Conservation (phyloP, 768 basidiomycete genomes). For the Boletus vinaceobasis region DNA sequence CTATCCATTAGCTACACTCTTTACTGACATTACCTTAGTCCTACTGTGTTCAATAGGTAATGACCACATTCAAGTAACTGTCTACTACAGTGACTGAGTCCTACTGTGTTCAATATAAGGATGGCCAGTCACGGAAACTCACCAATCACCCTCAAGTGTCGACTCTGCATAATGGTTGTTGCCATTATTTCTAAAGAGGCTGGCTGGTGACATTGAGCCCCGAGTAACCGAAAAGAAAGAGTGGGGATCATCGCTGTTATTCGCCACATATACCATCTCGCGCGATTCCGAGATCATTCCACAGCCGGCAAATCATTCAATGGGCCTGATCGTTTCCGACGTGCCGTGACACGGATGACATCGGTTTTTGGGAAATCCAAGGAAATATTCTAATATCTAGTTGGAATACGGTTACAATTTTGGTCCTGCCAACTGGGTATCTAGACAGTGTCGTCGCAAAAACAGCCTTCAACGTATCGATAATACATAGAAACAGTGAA, state of each 20-base stretch:
- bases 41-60: too few relatives aligned
- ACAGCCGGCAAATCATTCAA: background rate
- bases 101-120: too few relatives aligned
- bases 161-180: constrained; percentile 29
- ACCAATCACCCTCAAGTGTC: constrained; percentile 45
- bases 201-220: background rate
- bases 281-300: background rate
- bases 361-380: background rate
- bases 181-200: background rate
- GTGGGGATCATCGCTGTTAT: constrained; percentile 1
- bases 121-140: constrained; percentile 1
- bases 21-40: too few relatives aligned
- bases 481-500: constrained; percentile 14
- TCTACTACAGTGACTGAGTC: too few relatives aligned
- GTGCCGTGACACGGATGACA: background rate
- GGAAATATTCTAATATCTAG: constrained; percentile 11
- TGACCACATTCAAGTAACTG: too few relatives aligned
- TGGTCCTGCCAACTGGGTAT: constrained; percentile 34
- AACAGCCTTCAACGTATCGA: constrained; percentile 4
- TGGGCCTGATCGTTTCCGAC: background rate
- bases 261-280: background rate
- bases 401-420: constrained; percentile 17
- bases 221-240: background rate
- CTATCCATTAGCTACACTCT: too few relatives aligned
- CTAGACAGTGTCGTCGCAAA: constrained; percentile 13